These are phyloP conservation scores for Xylaria flabelliformis DNA, from an alignment of 495 filamentous ascomycete species.

Conservation along the genomic window DNA sequence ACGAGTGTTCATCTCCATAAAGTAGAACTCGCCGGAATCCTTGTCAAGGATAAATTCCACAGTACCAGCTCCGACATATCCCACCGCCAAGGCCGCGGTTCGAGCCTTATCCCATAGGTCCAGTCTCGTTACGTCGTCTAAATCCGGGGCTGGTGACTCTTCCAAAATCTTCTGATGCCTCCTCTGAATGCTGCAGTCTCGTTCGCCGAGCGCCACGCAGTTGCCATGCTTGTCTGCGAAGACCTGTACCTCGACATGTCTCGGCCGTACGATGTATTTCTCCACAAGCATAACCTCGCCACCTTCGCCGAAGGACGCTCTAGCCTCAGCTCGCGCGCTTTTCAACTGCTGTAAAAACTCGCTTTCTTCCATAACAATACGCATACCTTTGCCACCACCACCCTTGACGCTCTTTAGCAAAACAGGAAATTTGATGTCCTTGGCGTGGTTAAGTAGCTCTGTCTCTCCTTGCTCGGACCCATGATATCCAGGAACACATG, in stretches of 20 bases:
- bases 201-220: slow-evolving; percentile 81
- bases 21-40: slow-evolving; percentile 91
- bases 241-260: slow-evolving; percentile 97
- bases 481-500: slow-evolving; percentile 96
- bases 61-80: slow-evolving; percentile 94
- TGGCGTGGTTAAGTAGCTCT: slow-evolving; percentile 74
- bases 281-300: slow-evolving; percentile 93
- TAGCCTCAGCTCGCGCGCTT: slow-evolving; percentile 88
- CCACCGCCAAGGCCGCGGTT: slow-evolving; percentile 86
- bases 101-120: slow-evolving; percentile 95
- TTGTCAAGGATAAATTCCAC: slow-evolving; percentile 99
- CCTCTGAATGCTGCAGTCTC: slow-evolving; percentile 86
- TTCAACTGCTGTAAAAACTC: slow-evolving; percentile 83
- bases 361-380: slow-evolving; percentile 75
- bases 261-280: slow-evolving; percentile 91
- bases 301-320: slow-evolving; percentile 87
- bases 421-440: slow-evolving; percentile 87
- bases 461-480: slow-evolving; percentile 79
- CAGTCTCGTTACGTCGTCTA: slow-evolving; percentile 77
- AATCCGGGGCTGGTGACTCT: slow-evolving; percentile 89
- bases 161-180: slow-evolving; percentile 98
- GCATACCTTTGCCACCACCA: slow-evolving; percentile 98
- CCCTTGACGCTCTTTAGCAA: slow-evolving; percentile 97
- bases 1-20: slow-evolving; percentile 99
- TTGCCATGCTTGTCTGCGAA: slow-evolving; percentile 92